Percentiles rank a stretch among this genome's conserved stretches.
Evolutionary conservation across 2,329 filamentous ascomycete genomes (phyloP).

Genomic region (Diaporthe sp.): DNA sequence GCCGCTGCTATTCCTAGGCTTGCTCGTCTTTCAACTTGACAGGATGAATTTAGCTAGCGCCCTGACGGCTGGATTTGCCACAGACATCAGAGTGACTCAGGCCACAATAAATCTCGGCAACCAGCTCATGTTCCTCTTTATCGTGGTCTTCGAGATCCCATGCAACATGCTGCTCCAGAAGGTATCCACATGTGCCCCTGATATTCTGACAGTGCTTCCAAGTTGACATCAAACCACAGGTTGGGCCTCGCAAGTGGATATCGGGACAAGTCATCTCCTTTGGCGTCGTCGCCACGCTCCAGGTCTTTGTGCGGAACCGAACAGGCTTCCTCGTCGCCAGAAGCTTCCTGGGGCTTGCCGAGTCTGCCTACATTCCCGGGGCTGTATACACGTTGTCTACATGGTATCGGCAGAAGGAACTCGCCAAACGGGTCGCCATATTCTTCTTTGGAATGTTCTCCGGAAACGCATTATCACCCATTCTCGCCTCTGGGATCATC

Average conservation of each 20-base stretch:
- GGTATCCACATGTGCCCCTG: slow-evolving; percentile 38
- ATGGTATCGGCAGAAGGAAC: slow-evolving; percentile 61
- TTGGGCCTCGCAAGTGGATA: slow-evolving; percentile 63
- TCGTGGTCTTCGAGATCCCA: slow-evolving; percentile 64
- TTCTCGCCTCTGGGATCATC: slow-evolving; percentile 62
- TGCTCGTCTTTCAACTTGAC: slow-evolving; percentile 65
- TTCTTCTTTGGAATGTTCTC: slow-evolving; percentile 68
- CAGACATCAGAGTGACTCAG: slow-evolving; percentile 56
- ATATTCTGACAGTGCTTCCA: neutral
- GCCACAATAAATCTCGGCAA: slow-evolving; percentile 65
- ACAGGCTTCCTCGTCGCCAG: slow-evolving; percentile 59
- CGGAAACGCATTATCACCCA: slow-evolving; percentile 61
- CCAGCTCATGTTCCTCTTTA: slow-evolving; percentile 65
- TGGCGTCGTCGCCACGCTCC: slow-evolving; percentile 59
- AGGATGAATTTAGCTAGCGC: slow-evolving; percentile 66
- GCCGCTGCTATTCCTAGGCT: slow-evolving; percentile 60
- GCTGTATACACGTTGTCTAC: slow-evolving; percentile 64
- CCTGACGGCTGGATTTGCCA: slow-evolving; percentile 60
- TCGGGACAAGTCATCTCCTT: slow-evolving; percentile 62
- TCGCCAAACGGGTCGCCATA: slow-evolving; percentile 60
- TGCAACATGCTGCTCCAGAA: slow-evolving; percentile 59
- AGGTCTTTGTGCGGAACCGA: slow-evolving; percentile 56
- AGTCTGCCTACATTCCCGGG: slow-evolving; percentile 66
- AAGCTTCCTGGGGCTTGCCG: slow-evolving; percentile 59
- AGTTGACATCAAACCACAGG: slow-evolving; percentile 42